phyloP scores from a whole-genome alignment of 2,329 filamentous ascomycete species.

The Monosporascus sp. region DNA sequence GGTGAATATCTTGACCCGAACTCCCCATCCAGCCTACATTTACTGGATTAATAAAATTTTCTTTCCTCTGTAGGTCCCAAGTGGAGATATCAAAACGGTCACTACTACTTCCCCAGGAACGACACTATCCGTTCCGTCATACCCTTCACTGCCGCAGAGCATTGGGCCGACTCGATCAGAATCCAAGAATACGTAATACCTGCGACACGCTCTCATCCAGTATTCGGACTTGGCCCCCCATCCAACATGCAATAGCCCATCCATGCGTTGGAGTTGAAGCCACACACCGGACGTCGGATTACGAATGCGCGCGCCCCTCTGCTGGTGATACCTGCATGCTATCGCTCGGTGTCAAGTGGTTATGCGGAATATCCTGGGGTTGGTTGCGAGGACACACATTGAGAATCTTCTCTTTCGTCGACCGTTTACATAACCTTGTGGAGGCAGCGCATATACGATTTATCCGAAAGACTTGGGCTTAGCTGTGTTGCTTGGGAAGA shows the following conservation, averaged over 20 bases:
- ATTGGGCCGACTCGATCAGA: not conserved
- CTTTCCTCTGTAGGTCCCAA: too few species aligned
- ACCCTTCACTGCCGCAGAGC: too few species aligned
- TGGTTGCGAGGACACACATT: not conserved
- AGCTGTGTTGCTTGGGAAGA: not conserved
- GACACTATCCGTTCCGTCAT: not conserved
- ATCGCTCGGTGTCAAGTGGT: not conserved
- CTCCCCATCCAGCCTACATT: too few species aligned
- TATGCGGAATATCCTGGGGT: not conserved
- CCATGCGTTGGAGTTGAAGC: not conserved
- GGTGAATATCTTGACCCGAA: too few species aligned
- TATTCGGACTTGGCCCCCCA: not conserved
- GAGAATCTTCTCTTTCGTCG: not conserved
- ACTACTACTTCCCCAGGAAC: not conserved
- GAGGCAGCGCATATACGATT: not conserved
- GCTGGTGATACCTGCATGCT: not conserved
- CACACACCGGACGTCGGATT: too few species aligned
- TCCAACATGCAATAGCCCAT: not conserved
- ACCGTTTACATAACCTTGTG: not conserved
- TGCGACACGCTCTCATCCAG: not conserved
- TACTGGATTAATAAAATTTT: too few species aligned
- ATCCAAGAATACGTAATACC: too few species aligned
- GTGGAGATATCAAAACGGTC: too few species aligned
- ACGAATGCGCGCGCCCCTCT: not conserved
- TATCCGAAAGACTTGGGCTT: not conserved